Evolutionary conservation across 2,329 filamentous ascomycete species (phyloP).

Genomic region (Colletotrichum cuscutae): DNA sequence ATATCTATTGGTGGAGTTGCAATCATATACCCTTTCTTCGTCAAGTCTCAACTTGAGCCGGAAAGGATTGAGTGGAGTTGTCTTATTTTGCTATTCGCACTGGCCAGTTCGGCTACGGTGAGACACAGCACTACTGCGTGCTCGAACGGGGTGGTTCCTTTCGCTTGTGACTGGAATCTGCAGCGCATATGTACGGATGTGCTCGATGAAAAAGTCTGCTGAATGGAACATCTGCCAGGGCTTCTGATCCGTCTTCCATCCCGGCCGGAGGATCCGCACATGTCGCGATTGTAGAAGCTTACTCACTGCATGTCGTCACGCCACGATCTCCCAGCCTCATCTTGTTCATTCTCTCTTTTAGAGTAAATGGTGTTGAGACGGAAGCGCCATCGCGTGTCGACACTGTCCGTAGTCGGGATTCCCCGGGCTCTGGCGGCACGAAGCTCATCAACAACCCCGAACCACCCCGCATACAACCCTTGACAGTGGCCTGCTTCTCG

Average conservation of each 20-base stretch:
- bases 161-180: background rate
- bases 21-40: conserved; percentile 5
- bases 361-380: background rate
- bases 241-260: background rate
- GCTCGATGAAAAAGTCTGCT: background rate
- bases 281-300: background rate
- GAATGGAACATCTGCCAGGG: background rate
- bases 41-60: conserved; percentile 23
- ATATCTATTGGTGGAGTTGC: background rate
- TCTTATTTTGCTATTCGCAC: background rate
- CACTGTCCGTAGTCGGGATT: conserved; percentile 6
- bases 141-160: background rate
- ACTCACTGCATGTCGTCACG: background rate
- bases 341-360: background rate
- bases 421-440: background rate
- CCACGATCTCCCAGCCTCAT: conserved; percentile 4
- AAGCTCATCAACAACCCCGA: conserved; percentile 7
- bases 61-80: conserved; percentile 14
- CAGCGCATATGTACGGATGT: background rate
- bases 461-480: conserved; percentile 14
- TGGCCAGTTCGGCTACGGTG: background rate
- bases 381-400: background rate
- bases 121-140: background rate
- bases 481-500: conserved; percentile 1
- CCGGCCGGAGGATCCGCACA: background rate